Conservation (phyloP, 106 monocot genomes). For the Iris macrosiphon region DNA sequence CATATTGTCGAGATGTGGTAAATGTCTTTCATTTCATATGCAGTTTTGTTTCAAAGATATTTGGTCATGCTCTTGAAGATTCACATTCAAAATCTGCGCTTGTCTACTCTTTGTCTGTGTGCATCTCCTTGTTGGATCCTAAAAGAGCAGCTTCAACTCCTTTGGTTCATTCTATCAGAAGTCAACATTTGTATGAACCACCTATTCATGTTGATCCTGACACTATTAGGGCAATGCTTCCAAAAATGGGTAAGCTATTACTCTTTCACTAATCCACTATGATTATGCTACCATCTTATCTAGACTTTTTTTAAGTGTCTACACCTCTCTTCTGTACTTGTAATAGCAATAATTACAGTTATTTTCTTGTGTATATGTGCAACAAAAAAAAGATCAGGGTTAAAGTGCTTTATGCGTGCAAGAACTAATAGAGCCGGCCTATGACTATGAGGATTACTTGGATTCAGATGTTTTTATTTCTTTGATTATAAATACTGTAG, state of each 20-base stretch:
- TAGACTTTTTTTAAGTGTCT: too few species aligned
- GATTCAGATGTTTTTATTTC: too few species aligned
- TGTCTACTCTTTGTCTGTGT: conserved; percentile 48
- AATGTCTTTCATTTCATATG: conserved; percentile 1
- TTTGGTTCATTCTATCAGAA: conserved; percentile 35
- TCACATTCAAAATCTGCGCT: conserved; percentile 39
- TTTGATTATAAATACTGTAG: too few species aligned
- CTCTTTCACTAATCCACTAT: too few species aligned
- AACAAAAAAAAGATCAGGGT: too few species aligned
- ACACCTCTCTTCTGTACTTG: too few species aligned
- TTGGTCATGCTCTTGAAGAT: conserved; percentile 42
- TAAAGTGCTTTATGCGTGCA: too few species aligned
- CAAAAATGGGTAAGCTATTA: conserved; percentile 31
- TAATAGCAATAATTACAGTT: too few species aligned
- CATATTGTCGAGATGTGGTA: not conserved
- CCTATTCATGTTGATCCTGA: conserved; percentile 35
- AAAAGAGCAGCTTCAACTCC: conserved; percentile 42
- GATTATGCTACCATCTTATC: too few species aligned
- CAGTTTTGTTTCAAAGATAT: conserved; percentile 53
- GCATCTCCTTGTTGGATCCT: conserved; percentile 56
- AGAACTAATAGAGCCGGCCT: too few species aligned
- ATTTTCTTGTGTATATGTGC: too few species aligned
- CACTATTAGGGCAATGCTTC: conserved; percentile 43
- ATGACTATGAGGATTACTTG: too few species aligned
- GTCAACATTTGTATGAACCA: conserved; percentile 42